phyloP scores from a whole-genome alignment of 2,329 filamentous ascomycete species.

The Aspergillus proliferans region DNA sequence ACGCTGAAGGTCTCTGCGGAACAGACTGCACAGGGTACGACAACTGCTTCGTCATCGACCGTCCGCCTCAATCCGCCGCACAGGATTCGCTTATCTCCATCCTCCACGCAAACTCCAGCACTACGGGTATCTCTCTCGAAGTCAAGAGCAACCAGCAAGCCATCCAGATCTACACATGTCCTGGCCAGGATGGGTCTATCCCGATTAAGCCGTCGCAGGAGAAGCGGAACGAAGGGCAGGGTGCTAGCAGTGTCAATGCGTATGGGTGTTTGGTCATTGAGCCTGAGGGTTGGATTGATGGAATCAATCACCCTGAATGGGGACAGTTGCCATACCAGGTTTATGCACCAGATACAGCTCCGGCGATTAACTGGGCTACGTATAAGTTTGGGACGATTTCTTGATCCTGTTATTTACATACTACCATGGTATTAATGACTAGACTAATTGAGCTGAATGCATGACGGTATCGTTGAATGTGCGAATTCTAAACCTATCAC shows the following conservation, averaged over 20 bases:
- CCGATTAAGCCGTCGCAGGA: slow-evolving; percentile 37
- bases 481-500: neutral
- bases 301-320: slow-evolving; percentile 89
- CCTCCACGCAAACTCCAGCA: slow-evolving; percentile 59
- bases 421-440: neutral
- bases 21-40: slow-evolving; percentile 79
- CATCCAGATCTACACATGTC: slow-evolving; percentile 83
- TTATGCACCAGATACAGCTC: slow-evolving; percentile 34
- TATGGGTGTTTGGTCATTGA: slow-evolving; percentile 87
- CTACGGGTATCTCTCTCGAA: slow-evolving; percentile 75
- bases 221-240: slow-evolving; percentile 47
- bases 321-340: slow-evolving; percentile 49
- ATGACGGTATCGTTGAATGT: neutral
- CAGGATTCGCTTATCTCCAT: slow-evolving; percentile 36
- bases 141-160: slow-evolving; percentile 78
- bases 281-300: slow-evolving; percentile 90
- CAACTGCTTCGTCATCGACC: slow-evolving; percentile 47
- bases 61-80: slow-evolving; percentile 29
- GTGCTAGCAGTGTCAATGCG: slow-evolving; percentile 46
- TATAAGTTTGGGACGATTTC: slow-evolving; percentile 37
- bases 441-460: neutral
- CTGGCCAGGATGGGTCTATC: slow-evolving; percentile 62
- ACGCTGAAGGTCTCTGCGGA: slow-evolving; percentile 69
- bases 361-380: slow-evolving; percentile 38
- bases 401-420: neutral